phyloP scores from a whole-genome alignment of 768 basidiomycete species.

The Epithele typhae region DNA sequence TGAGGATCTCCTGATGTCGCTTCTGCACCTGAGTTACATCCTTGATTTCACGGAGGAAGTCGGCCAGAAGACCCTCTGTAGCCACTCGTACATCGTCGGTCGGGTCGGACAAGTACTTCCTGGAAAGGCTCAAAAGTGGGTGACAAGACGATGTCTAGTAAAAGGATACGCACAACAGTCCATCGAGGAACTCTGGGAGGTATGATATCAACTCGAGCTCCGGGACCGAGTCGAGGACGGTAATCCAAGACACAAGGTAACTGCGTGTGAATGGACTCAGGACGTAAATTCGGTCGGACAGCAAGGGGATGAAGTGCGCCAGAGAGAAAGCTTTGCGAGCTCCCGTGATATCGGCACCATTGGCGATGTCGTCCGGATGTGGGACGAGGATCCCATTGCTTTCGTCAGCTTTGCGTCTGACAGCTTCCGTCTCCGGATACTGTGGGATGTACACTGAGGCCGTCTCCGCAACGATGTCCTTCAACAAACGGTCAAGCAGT shows the following conservation, averaged over 20 bases:
- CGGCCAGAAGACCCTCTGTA: conserved; percentile 83
- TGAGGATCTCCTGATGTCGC: conserved; percentile 52
- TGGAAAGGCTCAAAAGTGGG: conserved; percentile 30
- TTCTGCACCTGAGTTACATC: conserved; percentile 76
- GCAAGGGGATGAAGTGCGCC: conserved; percentile 89
- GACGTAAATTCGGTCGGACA: conserved; percentile 91
- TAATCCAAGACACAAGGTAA: conserved; percentile 97
- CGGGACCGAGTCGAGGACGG: conserved; percentile 91
- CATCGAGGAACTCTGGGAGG: conserved; percentile 92
- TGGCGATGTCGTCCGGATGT: conserved; percentile 48
- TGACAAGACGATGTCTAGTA: conserved; percentile 10
- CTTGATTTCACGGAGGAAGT: conserved; percentile 87
- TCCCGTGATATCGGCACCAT: conserved; percentile 32
- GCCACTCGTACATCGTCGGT: conserved; percentile 90
- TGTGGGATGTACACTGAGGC: conserved; percentile 92
- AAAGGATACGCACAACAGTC: conserved; percentile 63
- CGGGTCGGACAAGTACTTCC: conserved; percentile 94
- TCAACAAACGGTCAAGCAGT: conserved; percentile 91
- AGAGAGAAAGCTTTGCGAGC: conserved; percentile 86
- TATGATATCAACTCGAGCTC: conserved; percentile 94
- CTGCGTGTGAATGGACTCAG: conserved; percentile 93
- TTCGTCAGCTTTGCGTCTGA: conserved; percentile 34
- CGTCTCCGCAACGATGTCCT: conserved; percentile 96
- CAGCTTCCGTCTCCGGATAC: conserved; percentile 73
- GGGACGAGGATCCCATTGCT: conserved; percentile 56